phyloP scores from a whole-genome alignment of 768 basidiomycete species.

The Pleurotus giganteus region DNA sequence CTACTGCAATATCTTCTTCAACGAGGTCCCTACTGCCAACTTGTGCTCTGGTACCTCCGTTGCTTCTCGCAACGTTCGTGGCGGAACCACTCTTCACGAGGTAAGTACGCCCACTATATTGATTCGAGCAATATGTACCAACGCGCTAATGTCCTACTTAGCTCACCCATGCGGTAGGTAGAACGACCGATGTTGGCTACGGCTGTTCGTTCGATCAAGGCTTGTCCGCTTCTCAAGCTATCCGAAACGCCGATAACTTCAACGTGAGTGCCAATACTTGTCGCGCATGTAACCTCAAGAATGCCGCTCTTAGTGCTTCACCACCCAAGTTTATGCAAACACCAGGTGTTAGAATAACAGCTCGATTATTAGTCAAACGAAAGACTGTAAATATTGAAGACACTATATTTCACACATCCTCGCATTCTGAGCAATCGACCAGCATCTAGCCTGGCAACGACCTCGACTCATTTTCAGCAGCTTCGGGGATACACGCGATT shows the following conservation, averaged over 20 bases:
- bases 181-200: conserved; percentile 39
- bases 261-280: conserved; percentile 30
- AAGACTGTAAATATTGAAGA: too few relatives aligned
- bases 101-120: conserved; percentile 14
- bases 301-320: conserved; percentile 33
- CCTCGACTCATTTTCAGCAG: too few relatives aligned
- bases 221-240: conserved; percentile 29
- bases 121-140: background rate
- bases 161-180: conserved; percentile 41
- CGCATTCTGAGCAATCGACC: too few relatives aligned
- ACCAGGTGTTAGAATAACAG: conserved; percentile 37
- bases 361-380: too few relatives aligned
- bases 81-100: conserved; percentile 48
- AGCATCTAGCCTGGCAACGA: too few relatives aligned
- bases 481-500: too few relatives aligned
- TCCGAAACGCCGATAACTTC: conserved; percentile 45
- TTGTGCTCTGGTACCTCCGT: conserved; percentile 45
- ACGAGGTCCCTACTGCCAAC: conserved; percentile 33
- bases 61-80: conserved; percentile 42
- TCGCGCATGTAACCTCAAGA: background rate
- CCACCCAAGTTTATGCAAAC: conserved; percentile 42
- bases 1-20: conserved; percentile 47
- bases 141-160: conserved; percentile 10
- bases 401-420: too few relatives aligned
- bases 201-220: conserved; percentile 40